Evolutionary conservation across 225 moss, liverwort and hornwort species (phyloP), one percentile per base, ranked within the genome.

Genomic region (Takakia lepidozioides): DNA sequence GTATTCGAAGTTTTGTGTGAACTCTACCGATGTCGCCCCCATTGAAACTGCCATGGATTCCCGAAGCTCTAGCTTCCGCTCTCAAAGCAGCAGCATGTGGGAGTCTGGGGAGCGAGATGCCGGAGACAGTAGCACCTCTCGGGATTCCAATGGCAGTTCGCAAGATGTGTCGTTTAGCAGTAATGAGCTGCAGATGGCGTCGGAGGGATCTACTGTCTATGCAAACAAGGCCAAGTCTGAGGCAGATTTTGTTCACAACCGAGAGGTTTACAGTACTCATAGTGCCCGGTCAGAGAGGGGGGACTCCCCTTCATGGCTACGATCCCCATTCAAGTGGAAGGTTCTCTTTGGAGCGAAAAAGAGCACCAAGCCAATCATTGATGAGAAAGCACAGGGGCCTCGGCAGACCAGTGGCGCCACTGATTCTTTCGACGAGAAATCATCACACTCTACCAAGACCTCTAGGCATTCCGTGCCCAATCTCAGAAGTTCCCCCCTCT

Each of bases 91-190:
- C 18, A 76, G 73, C 48, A 64, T 68, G 11, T 76, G 84, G 63
- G 87, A 87, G 56, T 74, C 84, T 14, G 74, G 71, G 1, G 86
- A 87, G 23, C 59, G 70, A 43, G 92, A 93, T 46, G 61, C 77
- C 10, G 83, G 83, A 16, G 85, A 83, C 38, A 77, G 87, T 64
- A 92, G 72, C 48, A 85, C 84, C 28, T 32, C 32, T 7, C 85
- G 92, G 39, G 92, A 93, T 73, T 93, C 92, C 9, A 85, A 85
- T 23, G 88, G 88, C 9, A 93, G 92, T 67, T 93, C 88, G 10
- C 85, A 88, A 17, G 92, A 93, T 50, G 77, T 82, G 10, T 77
- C 68, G 40, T 74, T 72, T 8, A 57, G 61, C 58, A 81, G 73
- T 66, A 75, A 67, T 20, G 70, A 75, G 14, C 67, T 71, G 24